Evolutionary conservation across 2,329 filamentous ascomycete species (phyloP).

Genomic region (Alternaria arbusti): DNA sequence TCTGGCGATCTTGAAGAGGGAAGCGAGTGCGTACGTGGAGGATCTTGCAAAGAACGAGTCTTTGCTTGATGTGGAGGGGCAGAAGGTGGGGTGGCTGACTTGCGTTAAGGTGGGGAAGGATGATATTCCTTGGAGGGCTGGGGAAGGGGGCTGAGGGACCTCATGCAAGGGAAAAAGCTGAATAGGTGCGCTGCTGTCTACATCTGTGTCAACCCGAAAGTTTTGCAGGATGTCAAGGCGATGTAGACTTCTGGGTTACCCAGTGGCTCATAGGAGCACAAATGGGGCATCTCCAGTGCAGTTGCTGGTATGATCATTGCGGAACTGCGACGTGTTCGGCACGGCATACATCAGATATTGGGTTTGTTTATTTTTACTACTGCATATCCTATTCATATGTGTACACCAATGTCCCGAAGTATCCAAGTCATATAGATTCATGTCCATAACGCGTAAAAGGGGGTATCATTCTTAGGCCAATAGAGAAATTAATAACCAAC

Average conservation of each 20-base stretch:
- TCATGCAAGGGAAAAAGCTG: background rate
- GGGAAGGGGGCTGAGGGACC: background rate
- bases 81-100: conserved; percentile 43
- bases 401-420: background rate
- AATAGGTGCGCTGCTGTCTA: background rate
- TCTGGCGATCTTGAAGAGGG: conserved; percentile 34
- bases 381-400: background rate
- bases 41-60: conserved; percentile 26
- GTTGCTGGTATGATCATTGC: background rate
- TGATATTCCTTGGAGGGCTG: conserved; percentile 40
- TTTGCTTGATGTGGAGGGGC: conserved; percentile 37
- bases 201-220: background rate
- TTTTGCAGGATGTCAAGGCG: background rate
- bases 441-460: background rate
- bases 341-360: background rate
- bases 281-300: too few relatives aligned
- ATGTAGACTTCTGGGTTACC: background rate
- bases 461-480: conserved; percentile 44
- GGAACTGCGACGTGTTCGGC: background rate
- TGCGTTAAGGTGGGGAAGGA: conserved; percentile 36
- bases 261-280: too few relatives aligned
- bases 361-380: background rate
- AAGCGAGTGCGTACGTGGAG: conserved; percentile 25
- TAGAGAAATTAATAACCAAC: background rate
- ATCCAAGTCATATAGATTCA: background rate